Evolutionary conservation across 2,329 filamentous ascomycete species (phyloP), one percentile per base, ranked within the genome.

Genomic region (Xylariaceae sp.): DNA sequence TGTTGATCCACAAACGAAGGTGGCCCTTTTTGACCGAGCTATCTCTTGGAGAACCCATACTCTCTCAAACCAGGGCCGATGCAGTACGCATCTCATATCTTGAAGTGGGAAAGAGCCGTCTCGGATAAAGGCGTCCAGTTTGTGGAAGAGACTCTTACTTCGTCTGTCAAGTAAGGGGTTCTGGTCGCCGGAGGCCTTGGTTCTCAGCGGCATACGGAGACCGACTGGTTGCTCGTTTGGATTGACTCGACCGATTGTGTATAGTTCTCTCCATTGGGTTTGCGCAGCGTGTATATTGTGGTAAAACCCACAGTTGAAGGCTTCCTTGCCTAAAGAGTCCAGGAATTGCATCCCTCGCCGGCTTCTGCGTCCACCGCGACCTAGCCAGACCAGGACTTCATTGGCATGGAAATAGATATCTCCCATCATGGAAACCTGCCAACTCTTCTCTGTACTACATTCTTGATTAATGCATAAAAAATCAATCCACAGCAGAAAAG

Each of bases 11-110:
- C 52, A 61, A 31, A 52, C 47, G 2, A 59, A 51, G 1, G 44
- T 57, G 12, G 57, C 55, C n/a, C 47, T 33, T 19, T 48, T 48
- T 2, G 58, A 56, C n/a, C 59, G 19, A 12, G 57, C 51, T n/a
- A 60, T 49, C 42, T 59, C 58, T 36, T 61, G 58, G 10, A 61
- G 55, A 11, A 61, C 55, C 57, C 57, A 61, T 12, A 58, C 48
- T 17, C 58, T 52, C 5, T 49, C 54, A 15, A 59, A 61, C 55
- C 57, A 61, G 2, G 50, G 30, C 11, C 56, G 50, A 31, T 41
- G 9, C 17, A 59, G 51, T 11, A 57, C 12, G 33, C 33, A 52
- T 47, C 47, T 54, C 52, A 22, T 53, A 5, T 38, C 44, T 14
- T 5, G 40, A 14, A 53, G 6, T 5, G 51, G 51, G 15, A 53